These are phyloP conservation scores for Rossbeevera mucosa DNA, from an alignment of 768 basidiomycete genomes.

Conservation along the genomic window DNA sequence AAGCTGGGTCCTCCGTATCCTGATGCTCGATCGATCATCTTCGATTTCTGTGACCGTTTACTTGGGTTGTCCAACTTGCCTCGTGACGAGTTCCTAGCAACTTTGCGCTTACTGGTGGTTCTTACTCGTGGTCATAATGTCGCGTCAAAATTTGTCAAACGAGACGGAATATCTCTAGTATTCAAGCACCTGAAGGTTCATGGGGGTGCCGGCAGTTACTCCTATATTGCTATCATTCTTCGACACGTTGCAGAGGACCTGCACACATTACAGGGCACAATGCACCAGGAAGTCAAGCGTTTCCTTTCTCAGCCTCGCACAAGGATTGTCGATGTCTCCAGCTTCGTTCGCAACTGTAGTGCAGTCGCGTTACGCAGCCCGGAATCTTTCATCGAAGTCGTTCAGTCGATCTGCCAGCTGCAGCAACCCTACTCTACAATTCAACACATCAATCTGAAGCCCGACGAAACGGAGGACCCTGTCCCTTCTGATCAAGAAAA, in stretches of 20 bases:
- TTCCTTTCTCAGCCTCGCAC: conserved; percentile 74
- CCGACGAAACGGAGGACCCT: conserved; percentile 26
- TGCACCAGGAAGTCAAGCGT: conserved; percentile 78
- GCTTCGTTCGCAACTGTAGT: conserved; percentile 72
- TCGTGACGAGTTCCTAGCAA: conserved; percentile 78
- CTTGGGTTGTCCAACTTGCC: conserved; percentile 60
- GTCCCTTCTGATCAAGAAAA: conserved; percentile 8
- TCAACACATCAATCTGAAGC: conserved; percentile 57
- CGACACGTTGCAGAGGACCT: conserved; percentile 87
- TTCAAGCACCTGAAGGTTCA: conserved; percentile 62
- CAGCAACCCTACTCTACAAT: conserved; percentile 55
- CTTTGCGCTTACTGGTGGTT: conserved; percentile 76
- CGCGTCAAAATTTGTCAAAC: conserved; percentile 64
- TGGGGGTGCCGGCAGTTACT: conserved; percentile 63
- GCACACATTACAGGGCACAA: conserved; percentile 57
- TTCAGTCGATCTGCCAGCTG: conserved; percentile 68
- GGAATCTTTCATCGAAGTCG: conserved; percentile 66
- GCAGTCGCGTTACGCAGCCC: conserved; percentile 81
- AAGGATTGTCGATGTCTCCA: conserved; percentile 60
- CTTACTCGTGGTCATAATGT: conserved; percentile 69
- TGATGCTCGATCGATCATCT: conserved; percentile 61
- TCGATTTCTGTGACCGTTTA: conserved; percentile 73
- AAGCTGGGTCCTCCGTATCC: conserved; percentile 55
- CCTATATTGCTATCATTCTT: conserved; percentile 83
- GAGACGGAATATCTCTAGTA: conserved; percentile 57